phyloP scores from a whole-genome alignment of 192 early-diverging fungal genomes.

The Gamsiella multidivaricata region DNA sequence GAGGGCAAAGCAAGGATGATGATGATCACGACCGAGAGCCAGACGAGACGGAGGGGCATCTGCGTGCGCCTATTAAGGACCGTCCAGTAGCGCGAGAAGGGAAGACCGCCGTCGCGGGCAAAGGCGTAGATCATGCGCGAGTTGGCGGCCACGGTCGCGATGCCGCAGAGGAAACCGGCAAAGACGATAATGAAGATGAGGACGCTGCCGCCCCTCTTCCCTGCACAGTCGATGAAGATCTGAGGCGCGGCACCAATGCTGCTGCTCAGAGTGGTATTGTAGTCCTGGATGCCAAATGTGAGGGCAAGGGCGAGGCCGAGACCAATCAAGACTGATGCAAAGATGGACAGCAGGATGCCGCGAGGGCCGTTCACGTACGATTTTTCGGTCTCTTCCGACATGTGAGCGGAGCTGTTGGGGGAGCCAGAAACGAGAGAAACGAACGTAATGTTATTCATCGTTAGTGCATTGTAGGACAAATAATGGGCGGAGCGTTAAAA shows the following conservation, averaged over 20 bases:
- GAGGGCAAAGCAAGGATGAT: conserved; percentile 53
- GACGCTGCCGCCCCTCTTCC: conserved; percentile 44
- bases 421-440: not conserved
- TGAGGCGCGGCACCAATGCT: conserved; percentile 44
- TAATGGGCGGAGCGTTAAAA: no score
- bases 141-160: conserved; percentile 55
- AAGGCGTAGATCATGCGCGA: conserved; percentile 64
- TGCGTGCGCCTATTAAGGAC: conserved; percentile 51
- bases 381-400: conserved; percentile 56
- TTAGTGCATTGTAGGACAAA: no score
- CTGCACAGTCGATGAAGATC: conserved; percentile 60
- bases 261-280: conserved; percentile 36
- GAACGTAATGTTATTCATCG: not conserved
- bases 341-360: conserved; percentile 52
- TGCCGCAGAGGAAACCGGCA: conserved; percentile 59
- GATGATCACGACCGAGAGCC: conserved; percentile 44
- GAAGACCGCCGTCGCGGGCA: conserved; percentile 60
- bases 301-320: conserved; percentile 50
- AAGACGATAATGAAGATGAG: conserved; percentile 58
- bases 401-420: conserved; percentile 40
- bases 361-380: conserved; percentile 53
- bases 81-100: conserved; percentile 43
- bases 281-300: conserved; percentile 56
- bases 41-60: conserved; percentile 55
- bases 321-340: conserved; percentile 51